Conservation (phyloP, 768 basidiomycete species). For the Auricularia sp. region DNA sequence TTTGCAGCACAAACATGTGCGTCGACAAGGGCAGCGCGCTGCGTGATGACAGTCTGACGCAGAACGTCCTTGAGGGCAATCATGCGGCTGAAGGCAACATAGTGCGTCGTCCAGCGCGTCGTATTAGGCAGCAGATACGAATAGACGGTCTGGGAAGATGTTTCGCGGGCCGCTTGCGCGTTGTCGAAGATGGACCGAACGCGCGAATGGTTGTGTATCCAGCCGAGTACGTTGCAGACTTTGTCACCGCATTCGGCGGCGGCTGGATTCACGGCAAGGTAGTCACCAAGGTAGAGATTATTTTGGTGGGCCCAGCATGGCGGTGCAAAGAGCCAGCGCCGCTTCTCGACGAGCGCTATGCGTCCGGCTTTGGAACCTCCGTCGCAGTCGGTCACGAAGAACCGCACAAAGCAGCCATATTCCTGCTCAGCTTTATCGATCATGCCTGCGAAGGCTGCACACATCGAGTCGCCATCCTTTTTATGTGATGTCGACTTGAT, state of each 20-base stretch:
- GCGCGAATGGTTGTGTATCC: neutral
- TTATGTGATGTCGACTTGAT: neutral
- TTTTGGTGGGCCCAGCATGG: neutral
- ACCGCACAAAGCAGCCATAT: neutral
- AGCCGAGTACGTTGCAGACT: neutral
- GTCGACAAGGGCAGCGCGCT: neutral
- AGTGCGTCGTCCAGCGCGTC: neutral
- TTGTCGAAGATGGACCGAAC: neutral
- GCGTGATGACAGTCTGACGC: neutral
- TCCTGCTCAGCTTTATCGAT: neutral
- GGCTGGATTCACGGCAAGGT: neutral
- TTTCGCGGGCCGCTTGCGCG: neutral
- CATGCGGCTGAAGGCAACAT: neutral
- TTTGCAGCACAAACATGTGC: neutral
- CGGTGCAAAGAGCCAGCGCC: neutral
- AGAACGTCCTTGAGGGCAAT: neutral
- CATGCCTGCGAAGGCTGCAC: neutral
- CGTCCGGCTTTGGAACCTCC: neutral
- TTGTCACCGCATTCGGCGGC: neutral
- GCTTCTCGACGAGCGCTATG: neutral
- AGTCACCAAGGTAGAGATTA: neutral
- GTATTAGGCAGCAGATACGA: neutral
- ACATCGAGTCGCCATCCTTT: neutral
- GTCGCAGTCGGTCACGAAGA: neutral
- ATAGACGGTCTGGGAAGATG: neutral